phyloP scores from a whole-genome alignment of 768 basidiomycete species.

The Sistotremastrum niveocremeum region DNA sequence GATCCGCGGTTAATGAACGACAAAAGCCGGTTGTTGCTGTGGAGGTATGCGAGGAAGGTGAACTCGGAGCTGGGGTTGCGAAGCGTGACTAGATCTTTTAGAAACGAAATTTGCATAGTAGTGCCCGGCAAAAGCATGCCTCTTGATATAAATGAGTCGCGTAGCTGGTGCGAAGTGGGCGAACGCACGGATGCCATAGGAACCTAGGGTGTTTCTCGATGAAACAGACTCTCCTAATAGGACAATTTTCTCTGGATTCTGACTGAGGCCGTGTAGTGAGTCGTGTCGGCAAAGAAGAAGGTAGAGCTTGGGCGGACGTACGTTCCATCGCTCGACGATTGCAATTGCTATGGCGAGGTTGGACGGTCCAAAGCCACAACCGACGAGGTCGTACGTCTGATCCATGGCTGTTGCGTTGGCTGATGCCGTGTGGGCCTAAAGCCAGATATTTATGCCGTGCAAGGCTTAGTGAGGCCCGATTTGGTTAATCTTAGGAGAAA shows the following conservation, averaged over 20 bases:
- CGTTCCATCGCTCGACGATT: conserved; percentile 29
- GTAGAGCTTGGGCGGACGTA: conserved; percentile 7
- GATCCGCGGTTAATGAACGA: conserved; percentile 41
- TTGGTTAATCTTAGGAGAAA: too few species aligned
- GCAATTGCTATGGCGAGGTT: conserved; percentile 39
- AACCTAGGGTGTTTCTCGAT: conserved; percentile 35
- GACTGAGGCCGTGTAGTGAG: not conserved
- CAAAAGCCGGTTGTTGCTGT: conserved; percentile 33
- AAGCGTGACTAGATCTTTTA: conserved; percentile 41
- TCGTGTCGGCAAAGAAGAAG: not conserved
- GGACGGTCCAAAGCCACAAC: conserved; percentile 39
- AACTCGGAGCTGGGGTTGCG: conserved; percentile 36
- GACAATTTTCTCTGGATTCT: conserved; percentile 2
- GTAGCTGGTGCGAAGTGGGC: conserved; percentile 34
- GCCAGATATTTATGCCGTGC: too few species aligned
- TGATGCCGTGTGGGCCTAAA: too few species aligned
- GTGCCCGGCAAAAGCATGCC: not conserved
- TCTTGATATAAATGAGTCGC: conserved; percentile 33
- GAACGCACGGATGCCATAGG: conserved; percentile 44
- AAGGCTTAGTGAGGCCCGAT: too few species aligned
- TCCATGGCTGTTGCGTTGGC: not conserved
- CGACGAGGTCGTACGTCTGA: conserved; percentile 29
- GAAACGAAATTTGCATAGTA: conserved; percentile 14
- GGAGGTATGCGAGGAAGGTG: conserved; percentile 40
- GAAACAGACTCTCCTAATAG: conserved; percentile 26